Conservation (phyloP, 345 rosid genomes). For the Lumnitzera racemosa region DNA sequence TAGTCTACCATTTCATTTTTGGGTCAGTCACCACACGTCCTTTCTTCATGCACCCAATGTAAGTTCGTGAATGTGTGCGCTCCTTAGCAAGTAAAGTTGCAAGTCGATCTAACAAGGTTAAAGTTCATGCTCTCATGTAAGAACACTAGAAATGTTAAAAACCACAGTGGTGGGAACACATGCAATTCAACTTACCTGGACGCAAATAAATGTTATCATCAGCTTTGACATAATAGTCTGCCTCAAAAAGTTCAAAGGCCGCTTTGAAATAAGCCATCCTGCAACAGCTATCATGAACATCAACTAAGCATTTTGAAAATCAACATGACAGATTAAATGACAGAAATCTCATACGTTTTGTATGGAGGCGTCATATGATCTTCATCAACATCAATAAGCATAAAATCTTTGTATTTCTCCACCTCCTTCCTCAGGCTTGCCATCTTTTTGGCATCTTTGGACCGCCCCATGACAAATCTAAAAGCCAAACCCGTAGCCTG, state of each 20-base stretch:
- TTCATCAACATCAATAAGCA: constrained; percentile 68
- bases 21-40: constrained; percentile 80
- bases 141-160: background rate
- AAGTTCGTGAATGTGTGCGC: constrained; percentile 43
- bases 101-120: constrained; percentile 49
- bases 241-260: constrained; percentile 59
- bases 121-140: background rate
- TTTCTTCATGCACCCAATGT: constrained; percentile 90
- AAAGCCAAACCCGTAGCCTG: constrained; percentile 82
- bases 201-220: constrained; percentile 78
- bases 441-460: constrained; percentile 63
- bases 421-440: constrained; percentile 54
- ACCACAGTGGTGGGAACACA: background rate
- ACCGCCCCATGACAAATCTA: constrained; percentile 68
- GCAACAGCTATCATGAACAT: background rate
- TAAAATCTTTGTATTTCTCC: constrained; percentile 52
- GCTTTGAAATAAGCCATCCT: constrained; percentile 68
- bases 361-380: constrained; percentile 56
- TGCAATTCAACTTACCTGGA: constrained; percentile 41
- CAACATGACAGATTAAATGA: background rate
- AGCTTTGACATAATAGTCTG: constrained; percentile 77
- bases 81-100: constrained; percentile 78
- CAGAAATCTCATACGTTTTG: constrained; percentile 48
- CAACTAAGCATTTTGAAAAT: background rate
- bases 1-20: constrained; percentile 55